phyloP scores from a whole-genome alignment of 2,329 filamentous ascomycete species.

The Sarocladiaceae sp. region DNA sequence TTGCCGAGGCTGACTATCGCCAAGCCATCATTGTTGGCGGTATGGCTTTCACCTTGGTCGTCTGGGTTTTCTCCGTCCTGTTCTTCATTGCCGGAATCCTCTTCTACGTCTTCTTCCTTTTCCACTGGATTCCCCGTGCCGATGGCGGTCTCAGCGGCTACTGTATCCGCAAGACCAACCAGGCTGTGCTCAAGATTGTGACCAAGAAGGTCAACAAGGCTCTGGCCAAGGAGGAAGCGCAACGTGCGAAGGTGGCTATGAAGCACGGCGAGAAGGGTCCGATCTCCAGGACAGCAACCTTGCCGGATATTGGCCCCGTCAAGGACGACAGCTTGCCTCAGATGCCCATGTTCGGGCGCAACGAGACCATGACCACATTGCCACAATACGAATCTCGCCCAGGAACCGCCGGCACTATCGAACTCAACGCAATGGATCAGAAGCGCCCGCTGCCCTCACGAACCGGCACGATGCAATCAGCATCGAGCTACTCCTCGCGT shows the following conservation, averaged over 20 bases:
- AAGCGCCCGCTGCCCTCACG: slow-evolving; percentile 44
- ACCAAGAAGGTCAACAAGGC: slow-evolving; percentile 84
- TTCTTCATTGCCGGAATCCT: slow-evolving; percentile 69
- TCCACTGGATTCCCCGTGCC: slow-evolving; percentile 79
- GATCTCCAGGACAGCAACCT: slow-evolving; percentile 57
- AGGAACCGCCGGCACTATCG: slow-evolving; percentile 47
- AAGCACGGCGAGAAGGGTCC: slow-evolving; percentile 48
- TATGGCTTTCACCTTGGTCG: slow-evolving; percentile 87
- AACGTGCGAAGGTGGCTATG: slow-evolving; percentile 46
- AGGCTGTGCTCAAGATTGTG: slow-evolving; percentile 78
- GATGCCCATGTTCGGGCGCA: slow-evolving; percentile 57
- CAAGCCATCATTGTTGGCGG: slow-evolving; percentile 80
- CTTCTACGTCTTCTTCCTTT: slow-evolving; percentile 85
- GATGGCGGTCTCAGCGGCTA: slow-evolving; percentile 81
- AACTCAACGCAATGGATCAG: slow-evolving; percentile 49
- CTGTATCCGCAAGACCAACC: slow-evolving; percentile 89
- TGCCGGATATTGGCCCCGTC: slow-evolving; percentile 47
- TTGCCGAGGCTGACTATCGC: slow-evolving; percentile 69
- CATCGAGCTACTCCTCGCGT: slow-evolving; percentile 59
- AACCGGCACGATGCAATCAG: slow-evolving; percentile 51
- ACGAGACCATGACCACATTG: slow-evolving; percentile 57
- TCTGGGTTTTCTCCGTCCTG: slow-evolving; percentile 82
- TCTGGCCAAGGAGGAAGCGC: slow-evolving; percentile 70
- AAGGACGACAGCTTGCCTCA: slow-evolving; percentile 46
- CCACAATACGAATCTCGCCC: slow-evolving; percentile 60